phyloP scores from a whole-genome alignment of 306 rosid genomes.

The Pueraria montana region DNA sequence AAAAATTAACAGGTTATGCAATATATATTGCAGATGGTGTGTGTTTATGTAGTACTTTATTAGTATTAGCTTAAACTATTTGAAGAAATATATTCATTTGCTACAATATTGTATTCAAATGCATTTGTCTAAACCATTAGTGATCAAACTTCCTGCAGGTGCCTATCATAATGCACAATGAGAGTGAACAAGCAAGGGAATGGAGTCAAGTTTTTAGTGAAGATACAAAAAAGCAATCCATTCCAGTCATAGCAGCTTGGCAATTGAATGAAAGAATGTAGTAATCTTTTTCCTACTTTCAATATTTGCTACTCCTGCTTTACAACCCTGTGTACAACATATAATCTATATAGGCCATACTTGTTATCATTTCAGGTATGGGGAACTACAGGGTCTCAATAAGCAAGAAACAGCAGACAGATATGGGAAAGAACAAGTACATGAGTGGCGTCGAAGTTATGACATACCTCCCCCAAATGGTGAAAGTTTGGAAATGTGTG shows the following conservation, averaged over 20 bases:
- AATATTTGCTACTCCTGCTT: conserved; percentile 17
- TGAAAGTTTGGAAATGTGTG: conserved; percentile 97
- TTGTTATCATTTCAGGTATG: conserved; percentile 68
- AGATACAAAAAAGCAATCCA: conserved; percentile 82
- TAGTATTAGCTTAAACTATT: neutral
- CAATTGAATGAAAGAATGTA: conserved; percentile 94
- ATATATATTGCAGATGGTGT: conserved; percentile 11
- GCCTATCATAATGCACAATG: conserved; percentile 81
- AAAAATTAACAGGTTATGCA: neutral
- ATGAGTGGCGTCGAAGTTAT: conserved; percentile 90
- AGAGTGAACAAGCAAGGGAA: conserved; percentile 78
- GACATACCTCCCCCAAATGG: conserved; percentile 88
- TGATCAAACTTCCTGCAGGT: conserved; percentile 60
- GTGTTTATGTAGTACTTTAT: neutral
- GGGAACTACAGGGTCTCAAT: conserved; percentile 88
- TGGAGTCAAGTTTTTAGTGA: conserved; percentile 87
- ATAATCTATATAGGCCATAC: neutral
- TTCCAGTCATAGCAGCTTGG: conserved; percentile 87
- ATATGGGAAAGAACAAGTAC: conserved; percentile 90
- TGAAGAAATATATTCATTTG: conserved; percentile 17
- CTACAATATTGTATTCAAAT: conserved; percentile 6
- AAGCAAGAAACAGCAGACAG: conserved; percentile 92
- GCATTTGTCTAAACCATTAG: conserved; percentile 29
- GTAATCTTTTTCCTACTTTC: conserved; percentile 21
- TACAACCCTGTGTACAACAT: neutral